Evolutionary conservation across 1,284 basidiomycete genomes (phyloP), one percentile per base, ranked within the genome.

Genomic region (Fomitopsis palustris): DNA sequence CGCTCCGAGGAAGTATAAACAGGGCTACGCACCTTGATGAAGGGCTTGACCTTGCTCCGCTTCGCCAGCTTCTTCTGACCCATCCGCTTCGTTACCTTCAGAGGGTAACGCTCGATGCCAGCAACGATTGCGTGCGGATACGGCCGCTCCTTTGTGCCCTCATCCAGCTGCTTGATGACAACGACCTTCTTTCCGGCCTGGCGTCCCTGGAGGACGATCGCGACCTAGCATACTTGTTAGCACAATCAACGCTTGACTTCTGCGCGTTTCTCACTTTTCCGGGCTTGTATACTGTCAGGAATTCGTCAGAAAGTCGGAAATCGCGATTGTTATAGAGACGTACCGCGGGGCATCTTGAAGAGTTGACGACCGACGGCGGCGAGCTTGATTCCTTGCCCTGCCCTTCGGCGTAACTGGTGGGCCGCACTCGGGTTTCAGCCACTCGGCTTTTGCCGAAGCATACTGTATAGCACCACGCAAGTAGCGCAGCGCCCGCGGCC

Each of bases 41-140:
- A 98, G 69, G 95, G 95, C 86, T 98, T 98, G 76, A 98, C 89
- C 80, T 95, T 95, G 80, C 86, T 93, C 81, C 95, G 84, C 79
- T 84, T 85, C 69, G 89, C 85, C 65, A 97, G 78, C 78, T 92
- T 94, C 86, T 96, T 98, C 75, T 92, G 87, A 69, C 95, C 93
- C 95, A 98, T 98, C 67, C 92, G 89, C 75, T 90, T 91, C 69
- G 94, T 96, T 64, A 97, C 95, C 82, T 97, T 97, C 74, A 90
- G 83, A 33, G 95, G 95, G 87, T 96, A 97, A 68, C 94, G 86
- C 82, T 98, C 95, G 75, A 98, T 85, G 68, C 95, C 95, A 65
- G 94, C 95, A 74, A 97, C 95, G 71, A 98, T 88, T 70, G 95
- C 95, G 76, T 98, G 94, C 67, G 95, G 92, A 82, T 96, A 98